These are phyloP conservation scores for Clavispora carvajalis DNA, from an alignment of 805 yeast species.

Conservation along the genomic window DNA sequence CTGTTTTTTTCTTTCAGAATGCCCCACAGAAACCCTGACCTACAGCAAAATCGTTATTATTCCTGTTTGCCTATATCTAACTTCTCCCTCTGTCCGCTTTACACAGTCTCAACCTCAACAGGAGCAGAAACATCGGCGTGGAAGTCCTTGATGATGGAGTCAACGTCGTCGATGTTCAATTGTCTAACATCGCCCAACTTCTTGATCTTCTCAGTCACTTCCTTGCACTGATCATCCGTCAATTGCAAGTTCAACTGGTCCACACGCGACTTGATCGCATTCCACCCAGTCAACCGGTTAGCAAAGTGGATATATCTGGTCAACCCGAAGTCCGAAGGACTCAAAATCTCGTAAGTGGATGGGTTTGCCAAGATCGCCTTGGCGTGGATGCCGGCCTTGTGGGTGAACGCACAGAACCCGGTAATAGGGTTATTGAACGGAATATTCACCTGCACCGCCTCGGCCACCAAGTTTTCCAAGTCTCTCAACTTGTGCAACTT, in stretches of 20 bases:
- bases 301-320: slow-evolving; percentile 97
- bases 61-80: neutral
- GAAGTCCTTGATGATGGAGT: slow-evolving; percentile 89
- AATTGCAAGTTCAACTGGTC: slow-evolving; percentile 89
- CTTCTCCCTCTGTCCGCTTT: slow-evolving; percentile 4
- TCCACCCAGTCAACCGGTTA: slow-evolving; percentile 98
- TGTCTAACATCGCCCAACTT: slow-evolving; percentile 93
- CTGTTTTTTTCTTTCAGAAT: too few relatives aligned
- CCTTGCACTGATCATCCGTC: slow-evolving; percentile 91
- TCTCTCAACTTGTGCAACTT: slow-evolving; percentile 95
- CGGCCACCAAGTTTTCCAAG: slow-evolving; percentile 92
- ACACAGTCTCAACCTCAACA: slow-evolving; percentile 1
- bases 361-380: slow-evolving; percentile 98
- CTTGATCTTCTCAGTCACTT: slow-evolving; percentile 89
- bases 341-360: slow-evolving; percentile 94
- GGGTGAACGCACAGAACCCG: slow-evolving; percentile 99
- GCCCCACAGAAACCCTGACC: too few relatives aligned
- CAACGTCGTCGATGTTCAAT: slow-evolving; percentile 93
- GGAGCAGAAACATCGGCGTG: slow-evolving; percentile 74
- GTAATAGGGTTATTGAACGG: slow-evolving; percentile 99
- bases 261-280: slow-evolving; percentile 96
- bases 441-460: slow-evolving; percentile 92
- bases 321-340: slow-evolving; percentile 93
- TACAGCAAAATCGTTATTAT: too few relatives aligned
- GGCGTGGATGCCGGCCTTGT: slow-evolving; percentile 99